Conservation (phyloP, 768 basidiomycete species). For the Tephrocybe sp. region DNA sequence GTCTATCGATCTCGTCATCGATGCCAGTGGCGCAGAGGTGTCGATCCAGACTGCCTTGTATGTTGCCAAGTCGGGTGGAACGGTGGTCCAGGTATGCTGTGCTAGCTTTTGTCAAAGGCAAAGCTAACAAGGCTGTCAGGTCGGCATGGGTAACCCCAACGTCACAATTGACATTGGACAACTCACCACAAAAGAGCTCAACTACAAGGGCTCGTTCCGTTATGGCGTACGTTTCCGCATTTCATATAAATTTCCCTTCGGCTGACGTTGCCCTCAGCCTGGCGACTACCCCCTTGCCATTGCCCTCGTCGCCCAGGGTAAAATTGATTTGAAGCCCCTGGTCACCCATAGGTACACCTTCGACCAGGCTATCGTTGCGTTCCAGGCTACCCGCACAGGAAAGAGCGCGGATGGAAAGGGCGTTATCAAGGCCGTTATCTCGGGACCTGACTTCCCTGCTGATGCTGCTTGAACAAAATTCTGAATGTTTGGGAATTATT, state of each 20-base stretch:
- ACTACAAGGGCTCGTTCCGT: conserved; percentile 90
- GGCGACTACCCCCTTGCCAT: conserved; percentile 88
- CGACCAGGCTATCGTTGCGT: conserved; percentile 74
- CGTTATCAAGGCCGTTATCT: conserved; percentile 89
- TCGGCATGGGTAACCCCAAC: conserved; percentile 85
- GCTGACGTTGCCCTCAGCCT: conserved; percentile 42
- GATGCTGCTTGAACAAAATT: conserved; percentile 26
- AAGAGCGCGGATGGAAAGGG: conserved; percentile 85
- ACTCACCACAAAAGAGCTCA: conserved; percentile 76
- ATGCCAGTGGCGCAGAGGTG: conserved; percentile 91
- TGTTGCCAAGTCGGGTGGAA: conserved; percentile 76
- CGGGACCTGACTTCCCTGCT: conserved; percentile 65
- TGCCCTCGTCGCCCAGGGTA: conserved; percentile 77
- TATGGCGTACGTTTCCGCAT: conserved; percentile 57
- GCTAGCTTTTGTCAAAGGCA: not conserved
- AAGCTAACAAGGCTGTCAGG: conserved; percentile 36
- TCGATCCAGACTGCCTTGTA: conserved; percentile 87
- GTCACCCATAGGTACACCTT: conserved; percentile 88
- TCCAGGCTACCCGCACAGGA: conserved; percentile 76
- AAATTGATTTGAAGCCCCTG: conserved; percentile 83
- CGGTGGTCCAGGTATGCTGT: conserved; percentile 59
- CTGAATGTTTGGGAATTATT: not conserved
- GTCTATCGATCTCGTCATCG: conserved; percentile 83
- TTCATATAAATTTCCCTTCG: not conserved
- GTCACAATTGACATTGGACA: conserved; percentile 71